Evolutionary conservation across 1,284 basidiomycete species (phyloP).

Genomic region (Puccinia coronata): DNA sequence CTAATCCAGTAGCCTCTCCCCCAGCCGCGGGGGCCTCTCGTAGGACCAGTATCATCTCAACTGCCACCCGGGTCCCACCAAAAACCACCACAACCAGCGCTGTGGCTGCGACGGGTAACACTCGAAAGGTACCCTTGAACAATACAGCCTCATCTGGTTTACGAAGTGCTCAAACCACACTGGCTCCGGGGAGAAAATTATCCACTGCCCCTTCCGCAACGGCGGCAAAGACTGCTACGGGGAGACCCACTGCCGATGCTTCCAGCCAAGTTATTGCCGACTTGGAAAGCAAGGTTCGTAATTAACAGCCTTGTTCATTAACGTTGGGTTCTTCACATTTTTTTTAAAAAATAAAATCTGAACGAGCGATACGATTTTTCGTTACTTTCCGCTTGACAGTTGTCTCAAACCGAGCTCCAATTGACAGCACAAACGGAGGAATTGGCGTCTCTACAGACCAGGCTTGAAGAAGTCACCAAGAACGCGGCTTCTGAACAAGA

Average conservation of each 20-base stretch:
- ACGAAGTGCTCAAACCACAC: not conserved
- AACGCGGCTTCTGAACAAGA: conserved; percentile 5
- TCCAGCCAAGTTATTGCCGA: conserved; percentile 13
- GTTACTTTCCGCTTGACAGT: not conserved
- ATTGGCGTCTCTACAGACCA: conserved; percentile 18
- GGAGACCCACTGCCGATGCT: conserved; percentile 1
- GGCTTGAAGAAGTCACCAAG: conserved; percentile 19
- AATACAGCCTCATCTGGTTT: conserved; percentile 17
- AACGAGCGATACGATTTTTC: not conserved
- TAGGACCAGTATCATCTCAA: conserved; percentile 20
- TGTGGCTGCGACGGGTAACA: not conserved
- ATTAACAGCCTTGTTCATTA: not conserved
- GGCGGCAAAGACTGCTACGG: not conserved
- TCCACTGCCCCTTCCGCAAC: conserved; percentile 30
- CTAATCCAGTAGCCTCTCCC: not conserved
- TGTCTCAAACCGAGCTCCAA: conserved; percentile 23
- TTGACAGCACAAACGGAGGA: conserved; percentile 18
- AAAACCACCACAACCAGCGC: conserved; percentile 29
- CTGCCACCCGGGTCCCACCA: conserved; percentile 4
- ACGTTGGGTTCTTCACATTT: not conserved
- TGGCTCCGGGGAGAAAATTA: conserved; percentile 12
- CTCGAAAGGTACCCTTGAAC: conserved; percentile 16
- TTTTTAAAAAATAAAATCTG: not conserved
- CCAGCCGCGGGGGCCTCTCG: not conserved
- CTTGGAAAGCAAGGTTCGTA: conserved; percentile 30